Percentiles rank a stretch among this genome's conserved stretches.
phyloP scores from a whole-genome alignment of 257 asterid genomes.

The Vinca minor region DNA sequence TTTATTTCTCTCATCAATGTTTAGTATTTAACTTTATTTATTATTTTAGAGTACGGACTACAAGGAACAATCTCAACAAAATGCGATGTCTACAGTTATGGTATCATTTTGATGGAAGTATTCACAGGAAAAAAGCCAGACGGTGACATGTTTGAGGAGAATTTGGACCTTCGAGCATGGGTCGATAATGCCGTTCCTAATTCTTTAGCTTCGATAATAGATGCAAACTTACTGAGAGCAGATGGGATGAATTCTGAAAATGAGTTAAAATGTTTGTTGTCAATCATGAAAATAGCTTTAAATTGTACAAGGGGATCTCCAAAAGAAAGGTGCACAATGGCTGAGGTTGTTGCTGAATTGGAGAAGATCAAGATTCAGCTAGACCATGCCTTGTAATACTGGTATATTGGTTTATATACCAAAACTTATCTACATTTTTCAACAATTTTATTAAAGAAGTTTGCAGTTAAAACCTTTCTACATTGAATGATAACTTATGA shows the following conservation, averaged over 20 bases:
- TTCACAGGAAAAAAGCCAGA: constrained; percentile 19
- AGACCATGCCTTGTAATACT: too few relatives aligned
- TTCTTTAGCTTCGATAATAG: background rate
- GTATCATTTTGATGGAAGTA: constrained; percentile 25
- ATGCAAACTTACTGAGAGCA: background rate
- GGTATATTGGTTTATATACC: too few relatives aligned
- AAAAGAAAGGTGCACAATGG: background rate
- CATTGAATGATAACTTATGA: background rate
- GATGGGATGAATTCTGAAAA: background rate
- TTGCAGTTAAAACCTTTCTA: too few relatives aligned
- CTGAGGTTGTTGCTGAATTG: background rate
- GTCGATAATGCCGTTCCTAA: background rate
- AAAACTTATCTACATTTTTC: too few relatives aligned
- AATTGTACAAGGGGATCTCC: constrained; percentile 3
- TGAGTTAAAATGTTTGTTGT: background rate
- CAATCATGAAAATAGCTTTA: background rate
- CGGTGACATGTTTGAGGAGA: constrained; percentile 7
- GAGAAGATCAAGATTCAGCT: background rate
- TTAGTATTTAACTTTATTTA: background rate
- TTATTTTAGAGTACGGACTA: constrained; percentile 17
- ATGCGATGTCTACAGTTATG: constrained; percentile 27
- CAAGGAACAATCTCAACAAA: constrained; percentile 20
- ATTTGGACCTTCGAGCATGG: constrained; percentile 4
- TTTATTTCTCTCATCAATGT: background rate
- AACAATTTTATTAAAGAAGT: too few relatives aligned